Evolutionary conservation across 2,329 filamentous ascomycete species (phyloP).

Genomic region (Penicillium sp.): DNA sequence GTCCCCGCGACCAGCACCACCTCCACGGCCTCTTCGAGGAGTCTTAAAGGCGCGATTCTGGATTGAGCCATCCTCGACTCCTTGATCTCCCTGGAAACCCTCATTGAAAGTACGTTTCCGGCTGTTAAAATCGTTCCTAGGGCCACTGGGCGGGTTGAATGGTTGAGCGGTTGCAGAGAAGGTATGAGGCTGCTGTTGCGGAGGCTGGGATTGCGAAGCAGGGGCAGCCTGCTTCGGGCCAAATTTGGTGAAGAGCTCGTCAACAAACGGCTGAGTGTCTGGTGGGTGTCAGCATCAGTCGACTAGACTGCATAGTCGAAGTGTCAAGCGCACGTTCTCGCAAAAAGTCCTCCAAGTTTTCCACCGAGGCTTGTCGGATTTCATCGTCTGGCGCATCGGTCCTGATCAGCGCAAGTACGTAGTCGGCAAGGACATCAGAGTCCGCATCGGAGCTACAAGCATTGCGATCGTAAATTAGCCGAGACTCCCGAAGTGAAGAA

Average conservation of each 20-base stretch:
- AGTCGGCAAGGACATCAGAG: constrained; percentile 62
- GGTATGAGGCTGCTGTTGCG: constrained; percentile 22
- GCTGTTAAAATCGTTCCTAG: constrained; percentile 33
- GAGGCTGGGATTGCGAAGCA: constrained; percentile 20
- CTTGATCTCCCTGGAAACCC: constrained; percentile 47
- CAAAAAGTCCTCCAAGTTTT: constrained; percentile 60
- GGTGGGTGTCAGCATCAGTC: constrained; percentile 13
- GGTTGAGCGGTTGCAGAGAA: constrained; percentile 22
- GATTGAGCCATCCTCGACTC: constrained; percentile 41
- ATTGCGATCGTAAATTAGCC: constrained; percentile 8
- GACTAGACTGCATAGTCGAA: constrained; percentile 3
- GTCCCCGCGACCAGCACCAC: constrained; percentile 47
- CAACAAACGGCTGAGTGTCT: constrained; percentile 57
- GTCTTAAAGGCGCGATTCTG: constrained; percentile 52
- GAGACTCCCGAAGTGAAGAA: background rate
- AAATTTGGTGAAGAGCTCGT: constrained; percentile 57
- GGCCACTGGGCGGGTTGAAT: constrained; percentile 25
- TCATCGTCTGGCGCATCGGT: constrained; percentile 57
- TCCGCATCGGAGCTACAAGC: constrained; percentile 59
- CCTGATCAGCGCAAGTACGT: constrained; percentile 60
- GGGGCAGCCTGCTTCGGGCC: constrained; percentile 44
- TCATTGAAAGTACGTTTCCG: constrained; percentile 58
- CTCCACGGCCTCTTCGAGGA: constrained; percentile 39
- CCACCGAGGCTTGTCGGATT: constrained; percentile 54
- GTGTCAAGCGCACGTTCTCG: constrained; percentile 47